phyloP scores from a whole-genome alignment of 1,284 basidiomycete species.

The Ganoderma multipileum region DNA sequence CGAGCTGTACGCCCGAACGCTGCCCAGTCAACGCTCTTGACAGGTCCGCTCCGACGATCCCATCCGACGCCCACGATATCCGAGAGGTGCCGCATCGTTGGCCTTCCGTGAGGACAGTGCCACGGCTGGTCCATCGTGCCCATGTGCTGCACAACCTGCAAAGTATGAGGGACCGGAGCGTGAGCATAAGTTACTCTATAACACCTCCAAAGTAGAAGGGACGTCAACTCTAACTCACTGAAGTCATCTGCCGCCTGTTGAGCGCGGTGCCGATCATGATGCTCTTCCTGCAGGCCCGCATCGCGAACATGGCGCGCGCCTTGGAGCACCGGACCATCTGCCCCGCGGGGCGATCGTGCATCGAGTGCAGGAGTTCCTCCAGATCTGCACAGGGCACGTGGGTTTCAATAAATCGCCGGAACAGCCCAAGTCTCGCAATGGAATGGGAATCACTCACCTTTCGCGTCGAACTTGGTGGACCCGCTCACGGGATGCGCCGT shows the following conservation, averaged over 20 bases:
- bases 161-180: constrained; percentile 14
- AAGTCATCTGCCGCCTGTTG: constrained; percentile 79
- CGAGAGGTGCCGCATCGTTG: constrained; percentile 91
- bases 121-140: constrained; percentile 97
- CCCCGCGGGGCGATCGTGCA: constrained; percentile 79
- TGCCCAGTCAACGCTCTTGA: constrained; percentile 28
- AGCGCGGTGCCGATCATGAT: constrained; percentile 95
- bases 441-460: constrained; percentile 55
- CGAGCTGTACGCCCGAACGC: constrained; percentile 19
- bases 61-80: constrained; percentile 44
- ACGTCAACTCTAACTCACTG: too few species aligned
- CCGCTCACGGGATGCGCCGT: constrained; percentile 92
- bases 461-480: constrained; percentile 81
- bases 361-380: constrained; percentile 90
- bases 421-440: too few species aligned
- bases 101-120: constrained; percentile 96
- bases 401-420: too few species aligned
- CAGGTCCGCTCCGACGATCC: constrained; percentile 16
- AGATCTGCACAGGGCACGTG: constrained; percentile 67
- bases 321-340: constrained; percentile 92
- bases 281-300: constrained; percentile 94
- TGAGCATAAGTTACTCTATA: too few species aligned
- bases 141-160: constrained; percentile 90
- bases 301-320: constrained; percentile 96
- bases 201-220: too few species aligned